Evolutionary conservation across 2,329 filamentous ascomycete species (phyloP), one percentile per base, ranked within the genome.

Genomic region (Pseudocercospora ulei): DNA sequence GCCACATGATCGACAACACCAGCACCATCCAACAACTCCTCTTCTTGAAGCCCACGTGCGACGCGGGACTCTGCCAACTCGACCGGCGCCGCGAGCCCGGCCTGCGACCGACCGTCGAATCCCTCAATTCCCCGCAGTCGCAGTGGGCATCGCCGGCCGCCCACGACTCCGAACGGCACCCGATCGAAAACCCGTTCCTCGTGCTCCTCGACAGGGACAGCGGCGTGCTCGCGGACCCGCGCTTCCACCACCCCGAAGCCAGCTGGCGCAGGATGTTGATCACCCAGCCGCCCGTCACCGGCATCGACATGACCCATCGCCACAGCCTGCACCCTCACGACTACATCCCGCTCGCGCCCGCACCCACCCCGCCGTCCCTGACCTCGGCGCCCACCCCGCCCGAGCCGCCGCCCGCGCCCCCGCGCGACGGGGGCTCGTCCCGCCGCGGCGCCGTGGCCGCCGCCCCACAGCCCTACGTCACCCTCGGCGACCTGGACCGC

Each of bases 191-290:
- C 7, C 29, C 29, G 4, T 33, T 33, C 9, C n/a, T 33, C 9
- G 5, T 8, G 18, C 29, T 33, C 5, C 29, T 33, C 6, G 14
- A 5, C 4, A 16, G 12, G 4, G 24, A 26, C n/a, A 26, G 18
- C 29, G 17, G 14, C 9, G 18, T 18, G 16, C 18, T 7, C 17
- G 5, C 2, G 5, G 6, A 7, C 4, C n/a, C 29, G 7, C n/a
- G 29, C 16, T 33, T 33, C n/a, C n/a, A 5, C 14, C 29, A 18
- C 4, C n/a, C 7, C 4, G 29, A 33, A 18, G 29, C 29, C n/a
- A 33, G 29, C 29, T 33, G 29, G 29, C n/a, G 29, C 8, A 12
- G 18, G 9, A 33, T 33, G 29, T 13, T 20, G 6, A 18, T 33
- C 2, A 20, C 4, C 22, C 29, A 33, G 6, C 29, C 29, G 5